Evolutionary conservation across 2,329 filamentous ascomycete genomes (phyloP).

Genomic region (Ophiostoma triangulosporum): DNA sequence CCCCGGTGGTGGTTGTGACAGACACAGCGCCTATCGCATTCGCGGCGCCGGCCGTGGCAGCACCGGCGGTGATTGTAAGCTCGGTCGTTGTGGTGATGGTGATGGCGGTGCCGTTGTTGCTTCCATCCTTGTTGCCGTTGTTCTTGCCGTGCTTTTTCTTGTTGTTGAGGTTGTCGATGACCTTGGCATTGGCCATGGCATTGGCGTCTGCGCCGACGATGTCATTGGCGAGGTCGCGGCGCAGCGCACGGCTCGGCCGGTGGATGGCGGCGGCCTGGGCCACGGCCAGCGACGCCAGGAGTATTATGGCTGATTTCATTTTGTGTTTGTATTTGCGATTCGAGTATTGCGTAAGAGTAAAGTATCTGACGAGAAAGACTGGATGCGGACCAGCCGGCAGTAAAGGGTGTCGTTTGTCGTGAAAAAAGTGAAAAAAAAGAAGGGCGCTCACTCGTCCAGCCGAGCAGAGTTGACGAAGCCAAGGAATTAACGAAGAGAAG

Average conservation of each 20-base stretch:
- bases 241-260: background rate
- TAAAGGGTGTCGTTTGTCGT: background rate
- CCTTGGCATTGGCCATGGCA: slow-evolving; percentile 2
- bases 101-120: slow-evolving; percentile 6
- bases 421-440: background rate
- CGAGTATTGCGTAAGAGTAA: too few species aligned
- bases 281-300: background rate
- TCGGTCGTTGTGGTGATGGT: background rate
- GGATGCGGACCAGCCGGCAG: background rate
- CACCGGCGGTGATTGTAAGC: background rate
- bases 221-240: background rate
- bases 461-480: background rate
- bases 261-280: background rate
- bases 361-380: background rate
- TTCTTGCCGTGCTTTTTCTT: background rate
- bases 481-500: background rate
- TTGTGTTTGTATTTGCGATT: background rate
- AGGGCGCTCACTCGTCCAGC: background rate
- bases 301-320: background rate
- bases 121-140: slow-evolving; percentile 7
- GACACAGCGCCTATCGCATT: background rate
- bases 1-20: background rate
- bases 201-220: background rate
- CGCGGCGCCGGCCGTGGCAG: background rate
- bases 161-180: background rate